Evolutionary conservation across 257 asterid genomes (phyloP).

Genomic region (Gynochthodes officinalis): DNA sequence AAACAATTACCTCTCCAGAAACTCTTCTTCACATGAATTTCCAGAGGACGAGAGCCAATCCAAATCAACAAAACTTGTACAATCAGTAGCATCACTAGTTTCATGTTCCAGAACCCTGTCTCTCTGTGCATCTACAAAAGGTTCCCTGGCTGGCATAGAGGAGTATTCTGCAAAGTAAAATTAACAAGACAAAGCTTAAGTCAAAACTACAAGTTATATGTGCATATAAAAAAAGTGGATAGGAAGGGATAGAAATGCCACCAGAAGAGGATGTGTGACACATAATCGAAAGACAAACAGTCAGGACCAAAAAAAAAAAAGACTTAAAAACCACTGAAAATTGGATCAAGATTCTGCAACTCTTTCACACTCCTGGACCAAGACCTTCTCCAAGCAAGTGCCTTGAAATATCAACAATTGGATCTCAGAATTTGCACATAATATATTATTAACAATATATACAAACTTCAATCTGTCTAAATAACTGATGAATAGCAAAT

Average conservation of each 20-base stretch:
- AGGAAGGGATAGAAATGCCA: not conserved
- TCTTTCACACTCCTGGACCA: slow-evolving; percentile 75
- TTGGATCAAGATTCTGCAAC: slow-evolving; percentile 72
- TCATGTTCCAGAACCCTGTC: slow-evolving; percentile 54
- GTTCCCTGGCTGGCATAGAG: slow-evolving; percentile 60
- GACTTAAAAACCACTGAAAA: not conserved
- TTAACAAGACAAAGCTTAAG: not conserved
- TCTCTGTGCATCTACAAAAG: slow-evolving; percentile 54
- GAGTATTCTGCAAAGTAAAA: slow-evolving; percentile 38
- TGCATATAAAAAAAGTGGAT: not conserved
- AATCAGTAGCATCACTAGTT: slow-evolving; percentile 63
- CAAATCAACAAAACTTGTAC: slow-evolving; percentile 84
- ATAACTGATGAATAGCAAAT: no score
- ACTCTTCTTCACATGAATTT: slow-evolving; percentile 88
- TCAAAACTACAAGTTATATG: not conserved
- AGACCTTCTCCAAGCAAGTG: slow-evolving; percentile 93
- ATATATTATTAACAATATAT: no score
- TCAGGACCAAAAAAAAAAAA: not conserved
- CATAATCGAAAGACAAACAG: not conserved
- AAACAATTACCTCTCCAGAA: slow-evolving; percentile 69
- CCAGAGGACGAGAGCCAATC: slow-evolving; percentile 97
- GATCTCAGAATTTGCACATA: not conserved
- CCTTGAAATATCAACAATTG: slow-evolving; percentile 38
- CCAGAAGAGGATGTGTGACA: not conserved
- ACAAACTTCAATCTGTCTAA: no score